Percentiles rank a stretch among this genome's conserved stretches.
phyloP scores from a whole-genome alignment of 1,139 yeast species.

The Saccharomyces hybrid region DNA sequence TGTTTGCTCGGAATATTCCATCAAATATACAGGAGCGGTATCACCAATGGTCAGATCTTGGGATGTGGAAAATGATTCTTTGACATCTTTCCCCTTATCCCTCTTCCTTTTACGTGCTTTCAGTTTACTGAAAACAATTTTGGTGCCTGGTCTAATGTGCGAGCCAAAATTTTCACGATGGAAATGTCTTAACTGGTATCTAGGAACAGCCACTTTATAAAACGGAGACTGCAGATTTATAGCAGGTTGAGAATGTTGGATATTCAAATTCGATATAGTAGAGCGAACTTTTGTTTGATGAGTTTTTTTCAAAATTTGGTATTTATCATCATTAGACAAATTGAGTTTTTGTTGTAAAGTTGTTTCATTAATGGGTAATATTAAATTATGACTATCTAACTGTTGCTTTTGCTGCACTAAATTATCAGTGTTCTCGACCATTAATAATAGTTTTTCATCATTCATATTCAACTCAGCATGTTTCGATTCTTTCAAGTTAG shows the following conservation, averaged over 20 bases:
- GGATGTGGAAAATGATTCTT: slow-evolving; percentile 63
- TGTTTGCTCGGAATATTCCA: slow-evolving; percentile 87
- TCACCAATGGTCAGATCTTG: slow-evolving; percentile 80
- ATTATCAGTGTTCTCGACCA: slow-evolving; percentile 23
- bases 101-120: slow-evolving; percentile 81
- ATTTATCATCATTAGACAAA: slow-evolving; percentile 81
- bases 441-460: slow-evolving; percentile 70
- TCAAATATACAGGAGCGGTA: slow-evolving; percentile 62
- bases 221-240: slow-evolving; percentile 81
- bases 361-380: slow-evolving; percentile 22
- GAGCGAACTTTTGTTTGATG: slow-evolving; percentile 89
- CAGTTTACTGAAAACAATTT: slow-evolving; percentile 65
- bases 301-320: slow-evolving; percentile 73
- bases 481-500: slow-evolving; percentile 47
- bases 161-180: slow-evolving; percentile 64
- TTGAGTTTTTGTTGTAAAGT: slow-evolving; percentile 52
- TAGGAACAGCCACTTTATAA: slow-evolving; percentile 70
- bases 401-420: background rate
- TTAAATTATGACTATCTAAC: slow-evolving; percentile 6
- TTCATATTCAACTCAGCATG: slow-evolving; percentile 60
- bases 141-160: slow-evolving; percentile 67
- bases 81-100: slow-evolving; percentile 76
- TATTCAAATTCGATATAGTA: slow-evolving; percentile 81
- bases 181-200: slow-evolving; percentile 65
- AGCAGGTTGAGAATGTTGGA: slow-evolving; percentile 91